Evolutionary conservation across 441 rosid genomes (phyloP).

Genomic region (Gossypium schwendimanii): DNA sequence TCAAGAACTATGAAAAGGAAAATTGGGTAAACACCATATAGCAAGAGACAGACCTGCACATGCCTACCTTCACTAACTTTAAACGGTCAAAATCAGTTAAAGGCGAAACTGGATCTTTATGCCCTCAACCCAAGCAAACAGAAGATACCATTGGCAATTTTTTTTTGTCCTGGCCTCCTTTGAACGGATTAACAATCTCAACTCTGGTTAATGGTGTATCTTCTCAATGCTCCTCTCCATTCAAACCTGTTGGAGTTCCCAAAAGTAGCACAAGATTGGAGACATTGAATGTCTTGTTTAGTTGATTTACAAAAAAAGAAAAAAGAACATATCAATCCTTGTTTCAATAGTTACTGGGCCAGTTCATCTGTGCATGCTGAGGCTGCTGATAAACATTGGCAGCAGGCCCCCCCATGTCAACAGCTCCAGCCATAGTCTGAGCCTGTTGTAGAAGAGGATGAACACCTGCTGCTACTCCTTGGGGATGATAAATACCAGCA

Average conservation of each 20-base stretch:
- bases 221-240: constrained; percentile 21
- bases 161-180: constrained; percentile 21
- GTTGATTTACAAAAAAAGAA: constrained; percentile 28
- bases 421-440: constrained; percentile 60
- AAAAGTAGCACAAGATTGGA: constrained; percentile 34
- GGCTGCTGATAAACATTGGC: constrained; percentile 82
- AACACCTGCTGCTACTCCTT: constrained; percentile 61
- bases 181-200: constrained; percentile 23
- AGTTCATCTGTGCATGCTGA: constrained; percentile 83
- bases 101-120: constrained; percentile 29
- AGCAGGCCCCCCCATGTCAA: constrained; percentile 69
- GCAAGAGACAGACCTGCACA: constrained; percentile 32
- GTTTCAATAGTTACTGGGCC: constrained; percentile 83
- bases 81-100: constrained; percentile 35
- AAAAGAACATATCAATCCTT: constrained; percentile 18
- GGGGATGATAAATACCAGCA: constrained; percentile 71
- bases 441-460: constrained; percentile 83
- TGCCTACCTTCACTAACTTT: constrained; percentile 40
- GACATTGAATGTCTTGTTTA: constrained; percentile 24
- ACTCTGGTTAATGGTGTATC: constrained; percentile 29
- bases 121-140: constrained; percentile 28
- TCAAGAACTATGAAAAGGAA: constrained; percentile 11
- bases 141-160: constrained; percentile 27
- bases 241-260: constrained; percentile 38
- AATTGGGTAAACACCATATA: constrained; percentile 17